Conservation (phyloP, 208 protist genomes). For the Novymonas esmeraldas region DNA sequence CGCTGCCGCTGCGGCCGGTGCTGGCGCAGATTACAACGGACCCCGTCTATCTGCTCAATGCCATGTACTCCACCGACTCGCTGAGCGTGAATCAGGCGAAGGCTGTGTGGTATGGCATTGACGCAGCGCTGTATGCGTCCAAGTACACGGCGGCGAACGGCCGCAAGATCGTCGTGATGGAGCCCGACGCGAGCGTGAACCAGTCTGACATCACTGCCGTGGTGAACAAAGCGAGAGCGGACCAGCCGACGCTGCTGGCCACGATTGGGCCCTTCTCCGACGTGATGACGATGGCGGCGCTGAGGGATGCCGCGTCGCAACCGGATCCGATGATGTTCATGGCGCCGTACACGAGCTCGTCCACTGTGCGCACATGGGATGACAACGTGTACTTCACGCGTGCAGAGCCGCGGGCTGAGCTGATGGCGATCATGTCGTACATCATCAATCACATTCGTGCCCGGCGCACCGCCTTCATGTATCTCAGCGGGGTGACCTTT, state of each 20-base stretch:
- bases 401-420: constrained; percentile 33
- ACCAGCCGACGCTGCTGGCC: constrained; percentile 17
- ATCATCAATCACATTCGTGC: constrained; percentile 24
- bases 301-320: background rate
- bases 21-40: background rate
- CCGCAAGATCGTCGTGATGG: constrained; percentile 20
- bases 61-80: constrained; percentile 8
- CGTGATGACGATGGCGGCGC: background rate
- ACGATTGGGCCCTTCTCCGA: constrained; percentile 15
- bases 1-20: too few relatives aligned
- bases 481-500: constrained; percentile 38
- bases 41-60: constrained; percentile 20
- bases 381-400: constrained; percentile 35
- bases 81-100: background rate
- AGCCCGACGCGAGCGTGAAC: constrained; percentile 1
- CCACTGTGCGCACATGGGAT: constrained; percentile 24
- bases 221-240: constrained; percentile 1
- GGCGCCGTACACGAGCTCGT: constrained; percentile 19
- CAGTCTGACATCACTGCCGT: constrained; percentile 4
- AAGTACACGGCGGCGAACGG: constrained; percentile 13
- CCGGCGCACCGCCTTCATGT: constrained; percentile 58
- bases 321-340: constrained; percentile 30
- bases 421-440: constrained; percentile 41
- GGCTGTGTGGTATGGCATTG: constrained; percentile 27
- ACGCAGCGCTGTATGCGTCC: constrained; percentile 28